These are phyloP conservation scores for Carpinus viminea DNA, from an alignment of 306 rosid species.

Conservation along the genomic window DNA sequence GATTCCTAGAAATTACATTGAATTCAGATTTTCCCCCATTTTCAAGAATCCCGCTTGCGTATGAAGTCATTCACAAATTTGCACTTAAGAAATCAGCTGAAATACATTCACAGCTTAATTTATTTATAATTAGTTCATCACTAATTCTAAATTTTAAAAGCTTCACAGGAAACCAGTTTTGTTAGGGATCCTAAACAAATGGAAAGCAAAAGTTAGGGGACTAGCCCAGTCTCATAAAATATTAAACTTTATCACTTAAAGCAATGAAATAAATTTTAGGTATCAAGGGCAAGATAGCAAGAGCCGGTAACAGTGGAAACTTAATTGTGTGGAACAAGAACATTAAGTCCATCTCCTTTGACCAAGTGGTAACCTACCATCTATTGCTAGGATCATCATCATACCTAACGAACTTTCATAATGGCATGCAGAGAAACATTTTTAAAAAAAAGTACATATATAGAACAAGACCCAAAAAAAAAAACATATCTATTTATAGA, in stretches of 20 bases:
- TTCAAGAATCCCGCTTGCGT: background rate
- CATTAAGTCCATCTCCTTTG: background rate
- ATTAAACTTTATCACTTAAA: background rate
- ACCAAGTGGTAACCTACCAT: background rate
- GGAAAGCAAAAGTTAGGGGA: background rate
- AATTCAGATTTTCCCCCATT: background rate
- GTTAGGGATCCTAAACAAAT: background rate
- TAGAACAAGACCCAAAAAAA: background rate
- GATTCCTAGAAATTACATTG: background rate
- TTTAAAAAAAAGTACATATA: background rate
- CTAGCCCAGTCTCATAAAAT: background rate
- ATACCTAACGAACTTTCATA: background rate
- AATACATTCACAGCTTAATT: background rate
- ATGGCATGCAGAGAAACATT: background rate
- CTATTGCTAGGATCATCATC: background rate
- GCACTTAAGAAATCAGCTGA: background rate
- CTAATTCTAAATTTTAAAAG: background rate
- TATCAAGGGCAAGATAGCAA: background rate
- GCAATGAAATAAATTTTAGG: background rate
- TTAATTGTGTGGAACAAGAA: background rate
- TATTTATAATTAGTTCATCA: background rate
- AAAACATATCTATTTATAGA: background rate
- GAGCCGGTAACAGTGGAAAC: background rate
- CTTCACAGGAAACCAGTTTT: background rate
- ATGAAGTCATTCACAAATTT: background rate